Base-by-base conservation (phyloP, 2,329 filamentous ascomycete species). In the Penicillium rolfsii region DNA sequence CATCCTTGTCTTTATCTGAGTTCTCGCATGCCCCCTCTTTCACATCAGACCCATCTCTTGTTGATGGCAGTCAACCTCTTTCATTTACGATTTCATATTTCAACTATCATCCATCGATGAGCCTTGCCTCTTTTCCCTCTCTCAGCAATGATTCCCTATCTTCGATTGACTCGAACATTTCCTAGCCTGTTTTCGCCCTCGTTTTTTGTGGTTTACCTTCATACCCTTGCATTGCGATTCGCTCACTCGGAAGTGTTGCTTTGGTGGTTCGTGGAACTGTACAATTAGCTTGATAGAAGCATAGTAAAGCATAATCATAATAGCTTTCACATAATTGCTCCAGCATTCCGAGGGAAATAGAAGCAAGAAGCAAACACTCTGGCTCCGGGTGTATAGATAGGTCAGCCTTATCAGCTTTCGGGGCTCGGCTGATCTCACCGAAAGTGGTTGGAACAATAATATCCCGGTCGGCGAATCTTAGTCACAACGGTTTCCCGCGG, bases 401-500 rank as follows among this genome's bases (percentile, higher is more conserved):
- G 22, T 40, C 50, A 28, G n/a, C 33, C 35, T 41, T 53, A 26
- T 40, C 50, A 26, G n/a, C 30, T 35, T 41, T 53, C n/a, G 41
- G 50, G 48, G n/a, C 7, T 26, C 45, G 38, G 28, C 22, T 45
- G 9, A 9, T 40, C 26, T 30, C 16, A 52, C 16, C 24, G 33
- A 55, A 24, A 48, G 30, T 48, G 26, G 40, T n/a, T 50, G 63
- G 60, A 61, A 49, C 3, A 60, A 55, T 30, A 40, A 58, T 30
- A 22, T 35, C 43, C 61, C 63, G 53, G 26, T 19, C 50, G 45
- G 33, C 16, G 12, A 52, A 52, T 58, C 57, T 66, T 59, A 62
- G 61, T 63, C 58, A 64, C 41, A 22, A 41, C 9, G 35, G 52
- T 65, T 73, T 73, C 70, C 70, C 71, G 71, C 71, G 71, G 71